phyloP scores from a whole-genome alignment of 352 stramenopile genomes.

The Phytophthora melonis region DNA sequence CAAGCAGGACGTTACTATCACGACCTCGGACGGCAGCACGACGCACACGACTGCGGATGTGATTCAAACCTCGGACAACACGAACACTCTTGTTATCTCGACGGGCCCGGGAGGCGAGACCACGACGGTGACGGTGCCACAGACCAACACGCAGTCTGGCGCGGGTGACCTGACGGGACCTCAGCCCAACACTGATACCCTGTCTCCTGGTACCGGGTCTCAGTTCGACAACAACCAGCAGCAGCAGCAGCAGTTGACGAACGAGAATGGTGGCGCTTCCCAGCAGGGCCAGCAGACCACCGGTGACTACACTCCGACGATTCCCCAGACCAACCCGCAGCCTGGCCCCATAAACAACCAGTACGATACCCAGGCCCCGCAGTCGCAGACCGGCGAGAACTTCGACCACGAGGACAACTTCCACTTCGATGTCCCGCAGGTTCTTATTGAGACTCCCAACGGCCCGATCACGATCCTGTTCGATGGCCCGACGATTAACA shows the following conservation, averaged over 20 bases:
- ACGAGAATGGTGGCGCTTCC: too few species aligned
- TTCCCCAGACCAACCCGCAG: background rate
- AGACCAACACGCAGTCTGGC: background rate
- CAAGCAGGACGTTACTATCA: constrained; percentile 26
- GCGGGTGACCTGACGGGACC: too few species aligned
- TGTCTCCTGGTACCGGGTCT: too few species aligned
- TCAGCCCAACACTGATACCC: too few species aligned
- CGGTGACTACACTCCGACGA: background rate
- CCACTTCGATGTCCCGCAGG: background rate
- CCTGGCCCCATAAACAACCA: background rate
- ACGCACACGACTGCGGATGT: constrained; percentile 11
- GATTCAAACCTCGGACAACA: background rate
- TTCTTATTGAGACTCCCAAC: background rate
- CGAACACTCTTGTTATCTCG: constrained; percentile 16
- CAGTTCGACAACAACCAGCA: too few species aligned
- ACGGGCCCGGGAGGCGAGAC: constrained; percentile 25
- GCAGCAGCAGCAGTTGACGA: too few species aligned
- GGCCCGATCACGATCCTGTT: background rate
- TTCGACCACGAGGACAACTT: background rate
- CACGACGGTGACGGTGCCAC: constrained; percentile 16
- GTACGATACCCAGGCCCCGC: background rate
- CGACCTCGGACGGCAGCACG: constrained; percentile 9
- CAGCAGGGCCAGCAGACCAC: too few species aligned
- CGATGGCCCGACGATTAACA: background rate
- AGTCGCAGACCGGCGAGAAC: background rate